A percentile compares a stretch with the other conserved stretches of the same genome.
Conservation (phyloP, 768 basidiomycete species). For the Suillus subaureus region DNA sequence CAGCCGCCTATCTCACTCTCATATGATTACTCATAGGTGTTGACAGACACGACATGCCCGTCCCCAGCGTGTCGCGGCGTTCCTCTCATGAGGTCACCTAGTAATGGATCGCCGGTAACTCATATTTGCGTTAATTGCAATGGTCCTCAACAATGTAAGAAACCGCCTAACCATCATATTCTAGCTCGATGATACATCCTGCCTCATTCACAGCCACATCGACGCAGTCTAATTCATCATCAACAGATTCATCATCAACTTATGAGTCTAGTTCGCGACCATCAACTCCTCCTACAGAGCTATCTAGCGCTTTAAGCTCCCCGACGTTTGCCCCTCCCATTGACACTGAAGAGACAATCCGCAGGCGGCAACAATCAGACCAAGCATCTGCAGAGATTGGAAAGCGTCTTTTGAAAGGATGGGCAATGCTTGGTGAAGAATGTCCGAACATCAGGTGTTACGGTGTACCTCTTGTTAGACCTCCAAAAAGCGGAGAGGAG, state of each 20-base stretch:
- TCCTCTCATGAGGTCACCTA: slow-evolving; percentile 78
- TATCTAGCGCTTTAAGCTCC: slow-evolving; percentile 62
- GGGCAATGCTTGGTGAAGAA: slow-evolving; percentile 90
- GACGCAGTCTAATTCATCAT: slow-evolving; percentile 35
- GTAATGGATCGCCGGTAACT: slow-evolving; percentile 42
- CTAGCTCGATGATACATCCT: background rate
- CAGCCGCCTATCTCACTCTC: slow-evolving; percentile 3
- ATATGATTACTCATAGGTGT: slow-evolving; percentile 40
- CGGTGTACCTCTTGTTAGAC: slow-evolving; percentile 83
- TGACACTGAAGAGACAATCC: slow-evolving; percentile 65
- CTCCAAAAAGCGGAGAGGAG: slow-evolving; percentile 61
- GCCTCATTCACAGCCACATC: slow-evolving; percentile 12
- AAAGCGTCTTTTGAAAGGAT: slow-evolving; percentile 74
- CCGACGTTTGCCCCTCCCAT: slow-evolving; percentile 64
- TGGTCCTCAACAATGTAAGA: slow-evolving; percentile 37
- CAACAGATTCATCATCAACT: slow-evolving; percentile 51
- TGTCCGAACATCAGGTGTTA: slow-evolving; percentile 71
- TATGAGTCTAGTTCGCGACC: slow-evolving; percentile 49
- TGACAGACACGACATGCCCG: slow-evolving; percentile 68
- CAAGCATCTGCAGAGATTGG: slow-evolving; percentile 79
- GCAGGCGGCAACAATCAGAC: slow-evolving; percentile 81
- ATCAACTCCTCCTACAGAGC: slow-evolving; percentile 80
- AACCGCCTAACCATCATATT: background rate
- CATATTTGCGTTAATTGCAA: slow-evolving; percentile 71
- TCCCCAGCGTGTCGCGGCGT: slow-evolving; percentile 53